Conservation (phyloP, 2,329 filamentous ascomycete species). For the Penicillium sp. region DNA sequence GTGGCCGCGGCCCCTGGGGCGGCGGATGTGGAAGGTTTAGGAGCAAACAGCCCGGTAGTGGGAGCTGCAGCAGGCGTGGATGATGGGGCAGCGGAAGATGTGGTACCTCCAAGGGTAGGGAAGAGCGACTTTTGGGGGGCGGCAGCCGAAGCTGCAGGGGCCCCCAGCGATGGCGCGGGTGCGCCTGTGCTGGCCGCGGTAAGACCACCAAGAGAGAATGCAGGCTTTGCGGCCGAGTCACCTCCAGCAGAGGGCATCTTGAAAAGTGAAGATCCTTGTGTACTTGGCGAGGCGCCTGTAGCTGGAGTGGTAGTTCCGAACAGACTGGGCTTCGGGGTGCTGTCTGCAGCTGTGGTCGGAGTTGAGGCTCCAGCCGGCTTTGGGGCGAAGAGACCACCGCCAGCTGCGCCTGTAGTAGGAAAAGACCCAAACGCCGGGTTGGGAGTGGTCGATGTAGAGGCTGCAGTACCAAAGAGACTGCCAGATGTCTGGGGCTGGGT, state of each 20-base stretch:
- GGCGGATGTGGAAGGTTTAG: constrained; percentile 28
- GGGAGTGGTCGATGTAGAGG: constrained; percentile 23
- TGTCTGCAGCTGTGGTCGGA: constrained; percentile 25
- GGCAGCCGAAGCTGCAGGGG: constrained; percentile 29
- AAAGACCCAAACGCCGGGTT: constrained; percentile 30
- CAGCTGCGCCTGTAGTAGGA: constrained; percentile 16
- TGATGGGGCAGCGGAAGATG: constrained; percentile 32
- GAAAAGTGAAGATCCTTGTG: constrained; percentile 32
- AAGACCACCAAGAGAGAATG: constrained; percentile 26
- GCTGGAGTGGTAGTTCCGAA: constrained; percentile 27
- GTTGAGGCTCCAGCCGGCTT: constrained; percentile 33
- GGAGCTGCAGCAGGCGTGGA: constrained; percentile 32
- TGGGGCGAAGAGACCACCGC: constrained; percentile 29
- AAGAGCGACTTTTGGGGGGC: constrained; percentile 39
- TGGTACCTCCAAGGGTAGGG: constrained; percentile 27
- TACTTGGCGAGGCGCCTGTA: constrained; percentile 12
- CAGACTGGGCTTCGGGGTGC: constrained; percentile 26
- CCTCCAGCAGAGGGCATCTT: constrained; percentile 26
- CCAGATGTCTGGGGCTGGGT: constrained; percentile 32
- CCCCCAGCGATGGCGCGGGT: constrained; percentile 23
- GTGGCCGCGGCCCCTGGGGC: constrained; percentile 30
- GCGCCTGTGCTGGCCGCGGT: constrained; percentile 15
- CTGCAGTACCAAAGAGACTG: constrained; percentile 29
- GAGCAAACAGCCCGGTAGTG: constrained; percentile 29
- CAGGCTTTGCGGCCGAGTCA: constrained; percentile 23